Base-by-base conservation (phyloP, 2,329 filamentous ascomycete species). In the Fusarium sp. region DNA sequence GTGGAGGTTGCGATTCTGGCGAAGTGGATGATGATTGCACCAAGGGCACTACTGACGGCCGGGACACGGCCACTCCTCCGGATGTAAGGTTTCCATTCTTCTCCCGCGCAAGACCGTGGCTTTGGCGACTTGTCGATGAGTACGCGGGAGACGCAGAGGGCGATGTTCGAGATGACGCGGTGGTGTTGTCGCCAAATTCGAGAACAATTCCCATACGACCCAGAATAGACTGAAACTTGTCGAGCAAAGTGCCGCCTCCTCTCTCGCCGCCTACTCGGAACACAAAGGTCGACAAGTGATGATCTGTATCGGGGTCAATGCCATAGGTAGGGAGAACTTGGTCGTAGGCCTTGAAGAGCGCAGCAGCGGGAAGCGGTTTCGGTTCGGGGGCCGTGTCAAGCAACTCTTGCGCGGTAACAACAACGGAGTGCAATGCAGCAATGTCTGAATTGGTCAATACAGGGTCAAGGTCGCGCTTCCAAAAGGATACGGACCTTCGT, bases 331-430 rank as follows among this genome's bases (percentile, higher is more conserved):
- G 89, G n/a, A 97, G 88, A 47, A 95, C 87, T 65, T 90, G 87
- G 79, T 96, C 93, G 80, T 97, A 97, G 34, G 94, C 94, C 62
- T 89, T 88, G 83, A 97, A 97, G 20, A 98, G 88, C 11, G 94
- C 94, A 79, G 91, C 91, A 67, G 93, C 94, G 5, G 93, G 92
- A 24, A 93, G 86, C 64, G 89, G 88, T 76, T 93, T 89, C 58
- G 88, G 87, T 66, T 91, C 89, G 1, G 90, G 85, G 2, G 90
- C 84, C 13, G 82, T 83, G 54, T 89, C 84, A 62, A 90, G 86
- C 34, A 93, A 87, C 45, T 89, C 85, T 83, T 95, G 90, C 50
- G 94, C 95, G 76, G 89, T 87, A 70, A 87, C 85, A 78, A 97
- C 91, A 78, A 98, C 93, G 67, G 93, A 88, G 82, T 94, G 93